Evolutionary conservation across 805 yeast species (phyloP).

Genomic region (Teunomyces atbi): DNA sequence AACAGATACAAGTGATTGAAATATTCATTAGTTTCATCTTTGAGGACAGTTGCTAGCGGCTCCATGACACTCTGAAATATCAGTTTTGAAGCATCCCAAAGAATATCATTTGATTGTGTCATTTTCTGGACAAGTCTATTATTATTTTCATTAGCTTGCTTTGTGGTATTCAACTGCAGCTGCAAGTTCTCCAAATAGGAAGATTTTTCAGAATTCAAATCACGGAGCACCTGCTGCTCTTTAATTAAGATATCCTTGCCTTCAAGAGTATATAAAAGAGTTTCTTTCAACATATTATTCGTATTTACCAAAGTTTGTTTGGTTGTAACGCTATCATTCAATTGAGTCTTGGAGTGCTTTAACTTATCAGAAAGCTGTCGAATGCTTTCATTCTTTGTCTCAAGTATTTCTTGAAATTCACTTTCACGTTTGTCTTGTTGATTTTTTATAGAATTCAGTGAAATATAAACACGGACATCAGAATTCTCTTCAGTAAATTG

Average conservation of each 20-base stretch:
- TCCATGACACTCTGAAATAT: neutral
- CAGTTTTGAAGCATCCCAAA: neutral
- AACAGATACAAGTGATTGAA: neutral
- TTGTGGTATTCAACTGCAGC: neutral
- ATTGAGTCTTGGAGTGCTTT: neutral
- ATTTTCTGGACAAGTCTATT: neutral
- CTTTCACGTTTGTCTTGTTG: neutral
- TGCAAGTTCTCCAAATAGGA: neutral
- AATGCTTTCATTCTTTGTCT: neutral
- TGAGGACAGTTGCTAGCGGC: neutral
- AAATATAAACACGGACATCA: neutral
- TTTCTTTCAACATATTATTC: neutral
- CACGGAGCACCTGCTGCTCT: neutral
- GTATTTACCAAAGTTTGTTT: neutral
- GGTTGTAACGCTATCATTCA: neutral
- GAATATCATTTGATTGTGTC: neutral
- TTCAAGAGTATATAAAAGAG: conserved; percentile 1
- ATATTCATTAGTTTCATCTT: conserved; percentile 2
- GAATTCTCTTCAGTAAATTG: neutral
- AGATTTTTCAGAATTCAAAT: neutral
- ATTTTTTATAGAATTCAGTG: neutral
- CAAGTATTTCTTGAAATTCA: neutral
- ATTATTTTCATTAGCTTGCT: neutral
- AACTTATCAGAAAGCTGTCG: neutral
- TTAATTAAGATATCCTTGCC: neutral